Conservation (phyloP, 345 rosid genomes). For the Linum trigynum region DNA sequence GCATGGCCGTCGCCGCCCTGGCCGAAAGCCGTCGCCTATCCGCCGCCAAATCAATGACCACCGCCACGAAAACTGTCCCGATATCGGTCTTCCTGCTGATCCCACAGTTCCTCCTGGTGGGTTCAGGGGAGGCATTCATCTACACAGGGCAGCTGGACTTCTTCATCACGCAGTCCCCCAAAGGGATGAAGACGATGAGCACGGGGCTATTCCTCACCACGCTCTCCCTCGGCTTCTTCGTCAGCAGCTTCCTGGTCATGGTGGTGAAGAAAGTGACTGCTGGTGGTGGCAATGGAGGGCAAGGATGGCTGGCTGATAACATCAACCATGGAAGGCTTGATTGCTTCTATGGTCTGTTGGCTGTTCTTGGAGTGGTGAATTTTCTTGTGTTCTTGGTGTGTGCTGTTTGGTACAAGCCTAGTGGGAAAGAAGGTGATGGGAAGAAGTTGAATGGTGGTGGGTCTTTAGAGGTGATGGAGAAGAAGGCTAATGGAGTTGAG, state of each 20-base stretch:
- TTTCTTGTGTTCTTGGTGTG: constrained; percentile 31
- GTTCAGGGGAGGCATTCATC: constrained; percentile 54
- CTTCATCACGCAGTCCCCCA: constrained; percentile 59
- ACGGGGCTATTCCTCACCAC: constrained; percentile 66
- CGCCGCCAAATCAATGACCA: constrained; percentile 20
- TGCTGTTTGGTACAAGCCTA: constrained; percentile 41
- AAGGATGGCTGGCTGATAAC: constrained; percentile 49
- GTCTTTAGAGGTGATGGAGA: background rate
- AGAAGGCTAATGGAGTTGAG: constrained; percentile 11
- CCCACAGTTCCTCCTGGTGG: constrained; percentile 55
- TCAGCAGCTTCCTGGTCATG: constrained; percentile 51
- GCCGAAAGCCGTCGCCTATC: constrained; percentile 39
- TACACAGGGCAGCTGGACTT: constrained; percentile 64
- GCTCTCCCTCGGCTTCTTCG: constrained; percentile 49
- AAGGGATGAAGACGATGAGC: constrained; percentile 71
- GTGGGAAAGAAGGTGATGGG: constrained; percentile 4
- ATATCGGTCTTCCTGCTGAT: constrained; percentile 40
- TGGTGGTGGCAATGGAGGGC: constrained; percentile 17
- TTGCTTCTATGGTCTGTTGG: constrained; percentile 46
- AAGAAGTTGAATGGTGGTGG: constrained; percentile 22
- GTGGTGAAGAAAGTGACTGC: constrained; percentile 32
- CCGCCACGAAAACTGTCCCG: constrained; percentile 25
- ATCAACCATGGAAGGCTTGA: constrained; percentile 57
- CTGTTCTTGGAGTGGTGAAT: constrained; percentile 35
- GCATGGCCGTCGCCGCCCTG: constrained; percentile 47